Evolutionary conservation across 192 early-diverging fungal species (phyloP), one percentile per base, ranked within the genome.

Genomic region (Chytriomyces hyalinus): DNA sequence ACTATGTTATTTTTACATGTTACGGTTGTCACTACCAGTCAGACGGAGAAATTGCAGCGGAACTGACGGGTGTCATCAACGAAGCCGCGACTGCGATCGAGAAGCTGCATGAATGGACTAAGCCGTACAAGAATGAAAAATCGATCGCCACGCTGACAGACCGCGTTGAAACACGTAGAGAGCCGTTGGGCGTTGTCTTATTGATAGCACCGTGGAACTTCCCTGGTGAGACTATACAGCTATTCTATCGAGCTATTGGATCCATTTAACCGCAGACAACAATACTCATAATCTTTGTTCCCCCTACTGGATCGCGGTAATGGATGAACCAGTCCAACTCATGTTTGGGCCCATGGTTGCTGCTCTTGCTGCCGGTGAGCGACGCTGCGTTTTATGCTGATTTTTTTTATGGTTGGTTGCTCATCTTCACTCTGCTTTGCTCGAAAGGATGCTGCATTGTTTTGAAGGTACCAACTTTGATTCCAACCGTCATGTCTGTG

Each of bases 321-420:
- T 36, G 68, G 64, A 53, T 51, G 74, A 77, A 74, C 79, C 89
- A 26, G 76, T 92, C 22, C 84, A 91, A 24, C 81, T 97, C 15
- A 17, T 88, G 47, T 69, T 97, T 6, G 74, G 82, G 24, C 96
- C 97, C 7, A 75, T 95, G 15, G 84, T 93, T 5, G 90, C 90
- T 22, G 94, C 95, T 6, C 87, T 98, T 76, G 95, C 96, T 15
- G 97, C 93, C 3, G 97, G 97, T n/a, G 96, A 96, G 36, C 36
- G 36, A 36, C 36, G 4, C 36, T 36, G 36, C 4, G 4, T 36
- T 36, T 36, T 36, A 4, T 36, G 36, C 36, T 36, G 36, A 36
- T 36, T 36, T 36, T 36, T 36, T 36, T 36, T 36, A 3, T 36
- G 4, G 36, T 36, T 36, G 36, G 36, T 36, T 36, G 36, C 36